Percentiles rank a stretch among this genome's conserved stretches.
Evolutionary conservation across 192 early-diverging fungal genomes (phyloP).

Genomic region (Linnemannia schmuckeri): DNA sequence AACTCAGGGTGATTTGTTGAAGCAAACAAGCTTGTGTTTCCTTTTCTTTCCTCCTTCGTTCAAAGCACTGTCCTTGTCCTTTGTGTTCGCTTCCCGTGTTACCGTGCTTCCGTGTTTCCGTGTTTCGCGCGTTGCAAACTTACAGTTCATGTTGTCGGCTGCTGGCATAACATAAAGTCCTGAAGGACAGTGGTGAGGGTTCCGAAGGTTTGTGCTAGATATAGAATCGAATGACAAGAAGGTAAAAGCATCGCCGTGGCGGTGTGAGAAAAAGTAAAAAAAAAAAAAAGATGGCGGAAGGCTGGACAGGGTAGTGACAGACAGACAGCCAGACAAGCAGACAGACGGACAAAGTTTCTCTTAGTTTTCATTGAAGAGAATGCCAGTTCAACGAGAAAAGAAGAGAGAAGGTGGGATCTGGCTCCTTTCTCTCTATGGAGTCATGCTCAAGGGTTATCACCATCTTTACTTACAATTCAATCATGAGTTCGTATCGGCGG

Average conservation of each 20-base stretch:
- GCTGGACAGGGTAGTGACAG: not conserved
- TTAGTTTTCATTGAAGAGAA: not conserved
- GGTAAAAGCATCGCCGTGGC: not conserved
- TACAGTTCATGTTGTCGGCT: constrained; percentile 74
- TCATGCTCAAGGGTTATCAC: not conserved
- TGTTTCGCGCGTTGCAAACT: not conserved
- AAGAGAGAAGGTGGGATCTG: not conserved
- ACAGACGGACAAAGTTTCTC: not conserved
- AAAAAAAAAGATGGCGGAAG: not conserved
- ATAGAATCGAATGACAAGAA: not conserved
- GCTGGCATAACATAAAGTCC: constrained; percentile 91
- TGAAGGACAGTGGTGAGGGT: constrained; percentile 84
- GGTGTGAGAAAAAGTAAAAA: constrained; percentile 6
- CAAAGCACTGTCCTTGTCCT: not conserved
- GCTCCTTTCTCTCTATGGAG: not conserved
- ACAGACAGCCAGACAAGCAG: not conserved
- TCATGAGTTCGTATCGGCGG: constrained; percentile 75
- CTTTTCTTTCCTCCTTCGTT: not conserved
- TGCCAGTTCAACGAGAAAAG: not conserved
- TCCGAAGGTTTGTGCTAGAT: constrained; percentile 77
- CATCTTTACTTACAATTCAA: constrained; percentile 71
- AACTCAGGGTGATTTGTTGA: not conserved
- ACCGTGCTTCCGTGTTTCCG: not conserved
- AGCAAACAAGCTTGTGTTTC: not conserved
- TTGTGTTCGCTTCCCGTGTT: not conserved